A percentile compares a stretch with the other conserved stretches of the same genome.
These are phyloP conservation scores for Trypanosoma platydactyli DNA, from an alignment of 208 protist genomes.

Conservation along the genomic window DNA sequence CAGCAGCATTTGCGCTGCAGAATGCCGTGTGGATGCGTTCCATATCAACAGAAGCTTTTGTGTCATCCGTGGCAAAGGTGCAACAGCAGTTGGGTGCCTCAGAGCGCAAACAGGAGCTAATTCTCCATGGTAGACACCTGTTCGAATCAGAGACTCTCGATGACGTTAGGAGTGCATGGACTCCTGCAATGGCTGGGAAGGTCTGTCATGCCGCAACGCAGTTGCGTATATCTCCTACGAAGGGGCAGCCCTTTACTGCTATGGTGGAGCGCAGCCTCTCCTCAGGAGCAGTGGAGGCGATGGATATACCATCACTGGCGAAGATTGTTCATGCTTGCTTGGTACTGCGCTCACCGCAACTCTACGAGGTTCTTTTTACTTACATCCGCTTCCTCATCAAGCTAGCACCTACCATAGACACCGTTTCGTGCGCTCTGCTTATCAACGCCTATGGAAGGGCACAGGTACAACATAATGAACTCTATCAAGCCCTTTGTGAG, in stretches of 20 bases:
- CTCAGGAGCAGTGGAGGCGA: conserved; percentile 38
- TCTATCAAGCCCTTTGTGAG: conserved; percentile 78
- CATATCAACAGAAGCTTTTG: conserved; percentile 66
- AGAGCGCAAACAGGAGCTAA: conserved; percentile 56
- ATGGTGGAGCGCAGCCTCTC: conserved; percentile 49
- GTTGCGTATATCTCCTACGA: conserved; percentile 66
- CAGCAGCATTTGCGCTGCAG: background rate
- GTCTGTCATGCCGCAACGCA: conserved; percentile 75
- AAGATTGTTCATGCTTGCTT: conserved; percentile 84
- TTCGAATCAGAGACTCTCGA: conserved; percentile 83
- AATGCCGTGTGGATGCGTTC: conserved; percentile 15
- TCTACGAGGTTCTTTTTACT: conserved; percentile 83
- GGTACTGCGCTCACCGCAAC: conserved; percentile 60
- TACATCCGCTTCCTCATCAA: conserved; percentile 63
- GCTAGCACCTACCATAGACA: conserved; percentile 49
- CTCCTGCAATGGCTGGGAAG: conserved; percentile 47
- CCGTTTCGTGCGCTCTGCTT: conserved; percentile 74
- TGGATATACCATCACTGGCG: conserved; percentile 65
- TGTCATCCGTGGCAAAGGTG: conserved; percentile 62
- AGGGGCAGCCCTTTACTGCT: conserved; percentile 55
- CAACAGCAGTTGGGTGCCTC: conserved; percentile 72
- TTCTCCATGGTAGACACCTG: conserved; percentile 70
- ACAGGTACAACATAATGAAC: conserved; percentile 65
- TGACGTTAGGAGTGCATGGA: conserved; percentile 57
- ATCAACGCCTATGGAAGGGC: conserved; percentile 90